Evolutionary conservation across 2,329 filamentous ascomycete species (phyloP).

Genomic region (Xylariaceae sp.): DNA sequence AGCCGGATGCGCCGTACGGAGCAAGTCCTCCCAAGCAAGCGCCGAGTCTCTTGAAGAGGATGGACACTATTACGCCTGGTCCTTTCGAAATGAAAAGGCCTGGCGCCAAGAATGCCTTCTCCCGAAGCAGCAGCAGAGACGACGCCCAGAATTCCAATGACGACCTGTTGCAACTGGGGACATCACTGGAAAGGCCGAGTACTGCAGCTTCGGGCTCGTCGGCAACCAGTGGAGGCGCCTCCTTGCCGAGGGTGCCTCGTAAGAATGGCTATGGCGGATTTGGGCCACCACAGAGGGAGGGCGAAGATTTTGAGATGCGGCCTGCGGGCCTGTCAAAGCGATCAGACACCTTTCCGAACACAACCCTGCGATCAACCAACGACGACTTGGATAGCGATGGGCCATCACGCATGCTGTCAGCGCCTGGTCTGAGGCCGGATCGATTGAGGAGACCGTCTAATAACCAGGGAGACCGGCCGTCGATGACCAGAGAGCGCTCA

Average conservation of each 20-base stretch:
- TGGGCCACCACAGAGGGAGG: constrained; percentile 36
- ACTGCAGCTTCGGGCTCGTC: constrained; percentile 23
- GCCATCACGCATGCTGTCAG: constrained; percentile 39
- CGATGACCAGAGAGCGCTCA: constrained; percentile 18
- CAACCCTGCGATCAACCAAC: constrained; percentile 17
- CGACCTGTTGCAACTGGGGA: constrained; percentile 15
- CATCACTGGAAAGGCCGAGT: constrained; percentile 20
- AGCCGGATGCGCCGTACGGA: constrained; percentile 35
- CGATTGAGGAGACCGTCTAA: constrained; percentile 23
- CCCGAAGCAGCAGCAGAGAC: constrained; percentile 21
- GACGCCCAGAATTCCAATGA: constrained; percentile 13
- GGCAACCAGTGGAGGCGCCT: constrained; percentile 23
- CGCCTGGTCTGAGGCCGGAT: constrained; percentile 35
- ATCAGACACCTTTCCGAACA: constrained; percentile 46
- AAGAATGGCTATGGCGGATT: constrained; percentile 54
- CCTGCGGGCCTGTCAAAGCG: constrained; percentile 33
- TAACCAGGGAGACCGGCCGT: constrained; percentile 13
- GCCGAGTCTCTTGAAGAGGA: constrained; percentile 46
- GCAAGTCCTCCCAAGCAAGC: constrained; percentile 38
- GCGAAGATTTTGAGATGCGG: constrained; percentile 30
- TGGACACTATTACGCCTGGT: constrained; percentile 59
- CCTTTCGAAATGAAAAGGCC: constrained; percentile 49
- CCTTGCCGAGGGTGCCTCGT: constrained; percentile 32
- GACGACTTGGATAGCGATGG: constrained; percentile 25
- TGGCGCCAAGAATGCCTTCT: constrained; percentile 26